Conservation (phyloP, 768 basidiomycete species). For the Collybiopsis luxurians region DNA sequence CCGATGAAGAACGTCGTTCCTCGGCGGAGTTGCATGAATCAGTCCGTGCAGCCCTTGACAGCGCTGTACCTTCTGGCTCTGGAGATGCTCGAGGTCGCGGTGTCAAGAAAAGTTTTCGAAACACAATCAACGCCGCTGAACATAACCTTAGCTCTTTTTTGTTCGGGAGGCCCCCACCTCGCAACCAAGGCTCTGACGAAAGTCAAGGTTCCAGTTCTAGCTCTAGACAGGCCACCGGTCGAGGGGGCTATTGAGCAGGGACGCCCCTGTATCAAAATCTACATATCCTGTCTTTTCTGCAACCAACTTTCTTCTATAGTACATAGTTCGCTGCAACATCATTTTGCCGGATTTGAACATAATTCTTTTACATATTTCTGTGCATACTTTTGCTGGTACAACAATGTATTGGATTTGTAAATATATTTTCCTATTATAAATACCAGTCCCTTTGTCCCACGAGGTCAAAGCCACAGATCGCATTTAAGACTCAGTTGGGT, state of each 20-base stretch:
- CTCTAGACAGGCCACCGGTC: not conserved
- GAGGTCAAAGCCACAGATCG: not conserved
- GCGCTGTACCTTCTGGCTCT: conserved; percentile 24
- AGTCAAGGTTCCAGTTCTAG: not conserved
- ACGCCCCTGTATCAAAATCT: too few species aligned
- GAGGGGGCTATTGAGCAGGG: not conserved
- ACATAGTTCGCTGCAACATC: too few species aligned
- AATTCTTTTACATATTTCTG: too few species aligned
- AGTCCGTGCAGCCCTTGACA: conserved; percentile 23
- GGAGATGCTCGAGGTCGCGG: conserved; percentile 56
- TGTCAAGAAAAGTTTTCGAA: conserved; percentile 64
- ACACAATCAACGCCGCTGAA: conserved; percentile 67
- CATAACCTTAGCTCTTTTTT: conserved; percentile 64
- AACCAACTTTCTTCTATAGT: too few species aligned
- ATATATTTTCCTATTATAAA: not conserved
- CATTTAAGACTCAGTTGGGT: too few species aligned
- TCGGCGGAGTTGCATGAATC: conserved; percentile 41
- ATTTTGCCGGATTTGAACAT: not conserved
- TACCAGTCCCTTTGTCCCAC: too few species aligned
- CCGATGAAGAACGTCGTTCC: conserved; percentile 15
- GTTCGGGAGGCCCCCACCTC: conserved; percentile 50
- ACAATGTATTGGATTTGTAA: not conserved
- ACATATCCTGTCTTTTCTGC: too few species aligned
- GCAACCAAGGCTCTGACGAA: conserved; percentile 4
- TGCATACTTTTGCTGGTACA: not conserved